Percentiles rank a stretch among this genome's conserved stretches.
phyloP scores from a whole-genome alignment of 345 rosid species.

The Pelargonium nanum region DNA sequence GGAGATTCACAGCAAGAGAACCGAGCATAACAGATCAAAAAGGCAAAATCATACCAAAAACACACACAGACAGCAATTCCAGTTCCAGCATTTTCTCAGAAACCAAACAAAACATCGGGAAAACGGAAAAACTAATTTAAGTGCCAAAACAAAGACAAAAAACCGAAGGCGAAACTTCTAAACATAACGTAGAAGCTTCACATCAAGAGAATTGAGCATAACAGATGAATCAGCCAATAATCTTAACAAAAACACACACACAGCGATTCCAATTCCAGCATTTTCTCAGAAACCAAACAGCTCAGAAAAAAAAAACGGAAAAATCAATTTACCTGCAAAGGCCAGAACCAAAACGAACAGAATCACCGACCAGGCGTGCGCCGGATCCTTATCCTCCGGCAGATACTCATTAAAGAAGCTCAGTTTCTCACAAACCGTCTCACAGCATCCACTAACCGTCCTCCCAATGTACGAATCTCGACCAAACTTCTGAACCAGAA shows the following conservation, averaged over 20 bases:
- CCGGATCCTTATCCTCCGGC: constrained; percentile 64
- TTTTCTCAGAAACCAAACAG: neutral
- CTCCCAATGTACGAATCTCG: constrained; percentile 26
- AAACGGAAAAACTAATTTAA: too few species aligned
- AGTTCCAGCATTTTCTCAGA: neutral
- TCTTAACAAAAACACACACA: neutral
- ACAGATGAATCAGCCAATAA: neutral
- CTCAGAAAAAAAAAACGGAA: neutral
- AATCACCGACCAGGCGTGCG: constrained; percentile 47
- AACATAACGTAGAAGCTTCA: too few species aligned
- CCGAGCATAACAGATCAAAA: too few species aligned
- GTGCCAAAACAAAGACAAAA: too few species aligned
- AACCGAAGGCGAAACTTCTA: too few species aligned
- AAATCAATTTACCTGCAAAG: constrained; percentile 31
- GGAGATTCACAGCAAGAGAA: too few species aligned
- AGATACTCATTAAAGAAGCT: constrained; percentile 30
- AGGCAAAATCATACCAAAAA: too few species aligned
- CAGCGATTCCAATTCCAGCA: neutral
- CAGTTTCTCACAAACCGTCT: constrained; percentile 22
- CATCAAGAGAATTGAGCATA: too few species aligned
- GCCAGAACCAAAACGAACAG: constrained; percentile 39
- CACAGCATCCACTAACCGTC: constrained; percentile 23
- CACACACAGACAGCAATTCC: neutral
- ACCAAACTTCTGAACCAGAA: constrained; percentile 31
- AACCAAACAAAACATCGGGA: too few species aligned